These are phyloP conservation scores for Aspergillus latus DNA, from an alignment of 2,329 filamentous ascomycete genomes.

Conservation along the genomic window DNA sequence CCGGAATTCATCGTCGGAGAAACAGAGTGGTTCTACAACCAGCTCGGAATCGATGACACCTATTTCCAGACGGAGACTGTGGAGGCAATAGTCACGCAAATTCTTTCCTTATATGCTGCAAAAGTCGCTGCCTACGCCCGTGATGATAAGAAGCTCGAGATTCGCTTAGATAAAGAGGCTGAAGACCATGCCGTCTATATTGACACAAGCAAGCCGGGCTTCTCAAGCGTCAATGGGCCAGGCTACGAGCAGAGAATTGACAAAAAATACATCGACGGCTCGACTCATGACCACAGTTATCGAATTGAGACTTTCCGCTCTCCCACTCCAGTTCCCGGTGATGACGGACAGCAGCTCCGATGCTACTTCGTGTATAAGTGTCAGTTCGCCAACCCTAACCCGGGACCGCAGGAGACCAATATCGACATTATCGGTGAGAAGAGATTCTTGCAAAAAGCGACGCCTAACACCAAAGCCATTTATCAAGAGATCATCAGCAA, in stretches of 20 bases:
- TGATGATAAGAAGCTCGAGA: slow-evolving; percentile 91
- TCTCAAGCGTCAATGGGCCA: slow-evolving; percentile 74
- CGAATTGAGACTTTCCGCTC: slow-evolving; percentile 98
- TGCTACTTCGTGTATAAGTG: slow-evolving; percentile 99
- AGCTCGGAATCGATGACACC: slow-evolving; percentile 96
- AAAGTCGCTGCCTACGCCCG: slow-evolving; percentile 92
- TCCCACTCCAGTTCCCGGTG: slow-evolving; percentile 71
- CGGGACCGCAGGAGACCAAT: slow-evolving; percentile 74
- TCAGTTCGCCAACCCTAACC: slow-evolving; percentile 76
- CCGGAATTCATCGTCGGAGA: slow-evolving; percentile 78
- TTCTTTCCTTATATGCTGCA: slow-evolving; percentile 93
- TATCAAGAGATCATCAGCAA: slow-evolving; percentile 92
- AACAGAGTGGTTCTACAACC: slow-evolving; percentile 95
- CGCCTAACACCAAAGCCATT: slow-evolving; percentile 89
- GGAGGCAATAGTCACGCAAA: slow-evolving; percentile 85
- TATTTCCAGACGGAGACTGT: slow-evolving; percentile 92
- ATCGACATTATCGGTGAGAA: slow-evolving; percentile 90
- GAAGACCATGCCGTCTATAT: slow-evolving; percentile 96
- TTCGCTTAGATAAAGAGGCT: slow-evolving; percentile 92
- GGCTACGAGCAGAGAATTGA: slow-evolving; percentile 92
- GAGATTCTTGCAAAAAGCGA: slow-evolving; percentile 93
- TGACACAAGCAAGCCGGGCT: slow-evolving; percentile 89
- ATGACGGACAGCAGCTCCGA: slow-evolving; percentile 77
- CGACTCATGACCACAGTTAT: slow-evolving; percentile 70
- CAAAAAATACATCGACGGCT: slow-evolving; percentile 88